Percentiles rank a stretch among this genome's conserved stretches.
These are phyloP conservation scores for Papiliotrema nemorosa DNA, from an alignment of 1,284 basidiomycete genomes.

Conservation along the genomic window DNA sequence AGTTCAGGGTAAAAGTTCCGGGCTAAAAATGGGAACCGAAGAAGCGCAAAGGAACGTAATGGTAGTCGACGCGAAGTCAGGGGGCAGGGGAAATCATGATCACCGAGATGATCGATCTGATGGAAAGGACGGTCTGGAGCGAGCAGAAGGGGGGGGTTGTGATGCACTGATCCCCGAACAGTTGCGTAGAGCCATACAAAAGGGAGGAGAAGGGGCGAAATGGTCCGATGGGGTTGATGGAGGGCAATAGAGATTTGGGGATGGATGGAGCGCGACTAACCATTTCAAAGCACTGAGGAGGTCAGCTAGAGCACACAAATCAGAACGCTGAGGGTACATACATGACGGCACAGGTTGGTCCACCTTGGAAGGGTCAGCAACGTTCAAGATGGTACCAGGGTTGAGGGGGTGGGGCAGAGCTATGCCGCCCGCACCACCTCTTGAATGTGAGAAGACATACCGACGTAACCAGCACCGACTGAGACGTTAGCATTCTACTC, in stretches of 20 bases:
- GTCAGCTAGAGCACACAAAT: background rate
- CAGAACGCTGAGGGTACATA: constrained; percentile 11
- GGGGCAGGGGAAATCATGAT: no score
- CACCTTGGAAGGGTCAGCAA: constrained; percentile 56
- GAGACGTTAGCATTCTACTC: constrained; percentile 6
- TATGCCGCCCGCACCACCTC: no score
- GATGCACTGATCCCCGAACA: background rate
- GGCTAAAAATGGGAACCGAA: no score
- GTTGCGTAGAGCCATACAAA: background rate
- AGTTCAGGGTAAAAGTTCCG: no score
- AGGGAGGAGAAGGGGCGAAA: background rate
- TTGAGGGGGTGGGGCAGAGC: background rate
- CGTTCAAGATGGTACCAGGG: constrained; percentile 1
- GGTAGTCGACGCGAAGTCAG: no score
- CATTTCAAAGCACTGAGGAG: constrained; percentile 35
- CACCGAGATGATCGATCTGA: no score
- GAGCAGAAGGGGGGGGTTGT: background rate
- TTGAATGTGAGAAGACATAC: constrained; percentile 53
- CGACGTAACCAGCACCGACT: constrained; percentile 97
- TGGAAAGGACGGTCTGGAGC: background rate
- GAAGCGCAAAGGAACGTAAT: no score
- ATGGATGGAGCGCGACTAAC: no score
- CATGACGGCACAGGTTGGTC: constrained; percentile 91
- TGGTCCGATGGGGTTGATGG: background rate
- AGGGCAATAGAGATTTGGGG: no score